Conservation (phyloP, 148 eudicot species). For the Vaccinium vitisidaea region DNA sequence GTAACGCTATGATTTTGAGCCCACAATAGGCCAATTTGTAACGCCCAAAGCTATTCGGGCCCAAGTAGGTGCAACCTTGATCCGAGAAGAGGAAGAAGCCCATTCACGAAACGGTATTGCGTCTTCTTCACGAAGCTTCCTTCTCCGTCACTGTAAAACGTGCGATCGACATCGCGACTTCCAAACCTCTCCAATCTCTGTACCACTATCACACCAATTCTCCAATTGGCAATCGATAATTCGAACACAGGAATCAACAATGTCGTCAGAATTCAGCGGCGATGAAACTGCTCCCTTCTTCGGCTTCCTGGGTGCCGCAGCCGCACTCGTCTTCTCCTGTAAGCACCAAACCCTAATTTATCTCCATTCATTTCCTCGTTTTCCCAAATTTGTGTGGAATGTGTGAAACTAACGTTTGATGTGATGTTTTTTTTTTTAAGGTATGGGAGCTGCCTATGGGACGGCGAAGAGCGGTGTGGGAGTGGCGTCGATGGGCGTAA, state of each 20-base stretch:
- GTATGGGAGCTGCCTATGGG: conserved; percentile 30
- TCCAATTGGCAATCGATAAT: neutral
- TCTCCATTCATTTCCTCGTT: no score
- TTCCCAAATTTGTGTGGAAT: no score
- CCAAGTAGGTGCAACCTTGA: no score
- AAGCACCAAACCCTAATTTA: neutral
- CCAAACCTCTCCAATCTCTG: neutral
- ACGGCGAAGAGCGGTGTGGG: conserved; percentile 31
- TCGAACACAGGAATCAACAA: neutral
- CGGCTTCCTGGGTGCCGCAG: conserved; percentile 25
- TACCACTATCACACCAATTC: neutral
- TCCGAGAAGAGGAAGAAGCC: no score
- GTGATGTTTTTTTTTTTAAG: neutral
- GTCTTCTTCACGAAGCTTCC: no score
- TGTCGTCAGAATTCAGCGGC: conserved; percentile 19
- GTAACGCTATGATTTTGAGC: no score
- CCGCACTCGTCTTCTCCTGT: conserved; percentile 24
- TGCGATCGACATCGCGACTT: neutral
- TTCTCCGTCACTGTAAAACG: neutral
- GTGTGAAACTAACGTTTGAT: no score
- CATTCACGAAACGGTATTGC: no score
- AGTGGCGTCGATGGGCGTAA: conserved; percentile 28
- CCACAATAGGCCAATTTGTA: no score
- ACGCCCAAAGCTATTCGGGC: no score
- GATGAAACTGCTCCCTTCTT: conserved; percentile 26